Percentiles rank a stretch among this genome's conserved stretches.
These are phyloP conservation scores for Linnemannia schmuckeri DNA, from an alignment of 192 early-diverging fungal species.

Conservation along the genomic window DNA sequence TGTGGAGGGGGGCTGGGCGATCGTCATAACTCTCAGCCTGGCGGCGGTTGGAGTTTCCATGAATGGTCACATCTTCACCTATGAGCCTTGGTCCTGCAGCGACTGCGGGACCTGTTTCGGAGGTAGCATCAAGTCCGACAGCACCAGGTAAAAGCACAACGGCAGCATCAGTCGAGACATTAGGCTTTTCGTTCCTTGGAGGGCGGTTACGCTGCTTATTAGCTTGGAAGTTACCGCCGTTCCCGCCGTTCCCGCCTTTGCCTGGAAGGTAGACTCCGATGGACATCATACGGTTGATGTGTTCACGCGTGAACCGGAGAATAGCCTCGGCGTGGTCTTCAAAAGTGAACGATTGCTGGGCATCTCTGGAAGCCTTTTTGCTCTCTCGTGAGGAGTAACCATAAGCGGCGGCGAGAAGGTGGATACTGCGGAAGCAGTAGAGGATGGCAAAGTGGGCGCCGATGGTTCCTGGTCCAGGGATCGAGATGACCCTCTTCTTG, in stretches of 20 bases:
- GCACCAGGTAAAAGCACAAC: background rate
- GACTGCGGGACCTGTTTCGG: background rate
- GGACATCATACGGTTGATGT: slow-evolving; percentile 55
- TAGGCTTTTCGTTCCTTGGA: background rate
- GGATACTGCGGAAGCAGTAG: slow-evolving; percentile 45
- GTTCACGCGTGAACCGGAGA: slow-evolving; percentile 46
- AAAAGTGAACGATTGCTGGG: slow-evolving; percentile 28
- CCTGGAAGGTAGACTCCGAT: slow-evolving; percentile 11
- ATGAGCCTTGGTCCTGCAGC: background rate
- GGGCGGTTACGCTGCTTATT: background rate
- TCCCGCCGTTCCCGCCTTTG: background rate
- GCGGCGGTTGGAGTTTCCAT: slow-evolving; percentile 24
- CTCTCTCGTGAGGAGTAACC: slow-evolving; percentile 25
- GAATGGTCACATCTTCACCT: slow-evolving; percentile 15
- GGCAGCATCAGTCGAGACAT: background rate
- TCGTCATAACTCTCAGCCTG: slow-evolving; percentile 15
- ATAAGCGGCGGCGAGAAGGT: slow-evolving; percentile 40
- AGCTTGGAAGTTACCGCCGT: background rate
- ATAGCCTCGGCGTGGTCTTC: slow-evolving; percentile 51
- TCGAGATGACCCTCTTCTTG: slow-evolving; percentile 18
- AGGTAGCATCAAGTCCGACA: background rate
- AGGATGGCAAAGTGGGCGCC: slow-evolving; percentile 41
- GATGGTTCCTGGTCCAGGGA: slow-evolving; percentile 37
- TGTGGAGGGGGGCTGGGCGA: background rate
- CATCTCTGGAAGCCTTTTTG: slow-evolving; percentile 16